These are phyloP conservation scores for Artemisia argyi DNA, from an alignment of 129 eudicot genomes.

Conservation along the genomic window DNA sequence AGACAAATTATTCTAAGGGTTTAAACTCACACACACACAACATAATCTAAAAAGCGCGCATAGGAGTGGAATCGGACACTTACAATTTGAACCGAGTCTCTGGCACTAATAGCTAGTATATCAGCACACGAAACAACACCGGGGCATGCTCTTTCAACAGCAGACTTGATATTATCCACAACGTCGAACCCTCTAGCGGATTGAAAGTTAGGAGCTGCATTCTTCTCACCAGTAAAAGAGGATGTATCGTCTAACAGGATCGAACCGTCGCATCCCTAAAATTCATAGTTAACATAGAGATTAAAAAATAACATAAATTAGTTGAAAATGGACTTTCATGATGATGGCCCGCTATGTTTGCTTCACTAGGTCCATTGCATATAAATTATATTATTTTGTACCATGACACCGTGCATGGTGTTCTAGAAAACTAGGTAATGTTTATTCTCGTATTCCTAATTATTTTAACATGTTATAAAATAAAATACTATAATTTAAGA, in stretches of 20 bases:
- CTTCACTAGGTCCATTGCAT: background rate
- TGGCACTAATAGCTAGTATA: conserved; percentile 64
- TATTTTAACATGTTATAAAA: background rate
- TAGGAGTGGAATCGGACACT: conserved; percentile 10
- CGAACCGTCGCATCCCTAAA: conserved; percentile 92
- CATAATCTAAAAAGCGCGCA: too few species aligned
- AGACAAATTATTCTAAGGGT: background rate
- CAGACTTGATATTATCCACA: conserved; percentile 74
- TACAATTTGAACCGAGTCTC: conserved; percentile 73
- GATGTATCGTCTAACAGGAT: conserved; percentile 86
- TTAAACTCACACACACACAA: too few species aligned
- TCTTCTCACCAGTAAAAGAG: conserved; percentile 73
- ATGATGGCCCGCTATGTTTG: conserved; percentile 16
- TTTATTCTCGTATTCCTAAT: background rate
- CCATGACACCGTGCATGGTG: conserved; percentile 16
- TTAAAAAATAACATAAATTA: background rate
- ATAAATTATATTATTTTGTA: background rate
- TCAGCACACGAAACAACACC: conserved; percentile 94
- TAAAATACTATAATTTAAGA: too few species aligned
- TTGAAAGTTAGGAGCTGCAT: conserved; percentile 62
- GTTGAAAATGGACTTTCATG: background rate
- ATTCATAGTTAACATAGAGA: background rate
- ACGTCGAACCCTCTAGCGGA: conserved; percentile 86
- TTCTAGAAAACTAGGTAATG: conserved; percentile 19
- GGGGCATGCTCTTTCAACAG: conserved; percentile 77